Evolutionary conservation across 306 rosid species (phyloP).

Genomic region (Ochetophila trinervis): DNA sequence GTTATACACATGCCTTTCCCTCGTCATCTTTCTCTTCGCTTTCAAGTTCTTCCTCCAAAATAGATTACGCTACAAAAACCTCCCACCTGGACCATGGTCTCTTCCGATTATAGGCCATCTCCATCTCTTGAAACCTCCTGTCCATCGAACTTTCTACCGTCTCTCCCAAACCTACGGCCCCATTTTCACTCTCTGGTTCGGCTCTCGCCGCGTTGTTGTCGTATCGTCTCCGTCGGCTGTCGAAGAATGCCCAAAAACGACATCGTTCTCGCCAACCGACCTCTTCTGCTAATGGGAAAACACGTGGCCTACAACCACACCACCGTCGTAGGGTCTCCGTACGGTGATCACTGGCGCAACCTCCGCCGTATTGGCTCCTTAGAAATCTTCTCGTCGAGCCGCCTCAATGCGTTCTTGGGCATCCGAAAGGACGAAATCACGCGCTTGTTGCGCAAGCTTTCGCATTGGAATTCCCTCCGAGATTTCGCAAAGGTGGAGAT

Average conservation of each 20-base stretch:
- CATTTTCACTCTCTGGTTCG: slow-evolving; percentile 24
- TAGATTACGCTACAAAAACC: neutral
- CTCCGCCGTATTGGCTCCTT: slow-evolving; percentile 46
- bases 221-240: slow-evolving; percentile 38
- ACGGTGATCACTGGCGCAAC: slow-evolving; percentile 76
- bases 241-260: slow-evolving; percentile 62
- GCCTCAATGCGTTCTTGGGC: slow-evolving; percentile 16
- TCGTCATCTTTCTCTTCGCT: neutral
- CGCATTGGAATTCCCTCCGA: neutral
- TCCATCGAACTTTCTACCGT: slow-evolving; percentile 26
- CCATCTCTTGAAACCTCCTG: slow-evolving; percentile 37
- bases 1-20: neutral
- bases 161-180: slow-evolving; percentile 28
- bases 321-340: slow-evolving; percentile 21
- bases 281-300: slow-evolving; percentile 20
- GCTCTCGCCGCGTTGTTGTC: slow-evolving; percentile 28
- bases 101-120: slow-evolving; percentile 39
- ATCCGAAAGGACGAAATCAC: slow-evolving; percentile 38
- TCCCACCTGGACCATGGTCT: neutral
- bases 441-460: slow-evolving; percentile 25
- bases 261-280: slow-evolving; percentile 43
- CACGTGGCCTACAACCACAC: slow-evolving; percentile 42
- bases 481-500: slow-evolving; percentile 37
- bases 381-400: slow-evolving; percentile 17
- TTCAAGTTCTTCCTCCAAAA: neutral